Base-by-base conservation (phyloP, 2,329 filamentous ascomycete genomes). In the Xylariales sp. region DNA sequence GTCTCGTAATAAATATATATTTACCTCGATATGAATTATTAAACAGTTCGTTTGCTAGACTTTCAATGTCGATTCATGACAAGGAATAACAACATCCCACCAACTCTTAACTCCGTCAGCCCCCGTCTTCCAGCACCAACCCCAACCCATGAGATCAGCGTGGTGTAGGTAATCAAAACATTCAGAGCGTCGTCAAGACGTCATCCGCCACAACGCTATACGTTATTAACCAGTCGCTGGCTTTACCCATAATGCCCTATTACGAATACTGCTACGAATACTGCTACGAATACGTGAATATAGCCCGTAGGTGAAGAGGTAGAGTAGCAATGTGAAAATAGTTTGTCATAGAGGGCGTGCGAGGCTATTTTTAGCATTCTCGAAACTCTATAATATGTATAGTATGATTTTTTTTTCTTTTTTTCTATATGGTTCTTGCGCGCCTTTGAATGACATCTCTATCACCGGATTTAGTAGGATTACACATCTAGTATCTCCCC, bases 401-500 rank as follows among this genome's bases (percentile, higher is more conserved):
- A 4, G 10, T 14, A 4, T 46, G 23, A 23, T 1, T 14, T 16
- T 32, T 16, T 34, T 62, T 16, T 52, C n/a, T 16, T 32, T 16
- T 34, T 62, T 16, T 52, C n/a, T 23, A 23, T 23, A 6, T 32
- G 34, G 57, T 14, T 34, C 32, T 39, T 5, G 9, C 43, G 10
- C 46, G 28, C 30, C 43, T 36, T 49, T 43, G 39, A 14, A 39
- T 32, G 14, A 16, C 41, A 32, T 30, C 43, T 18, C n/a, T 23
- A 41, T 56, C 23, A 14, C 39, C 39, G 39, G 14, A 41, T 41
- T 12, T 41, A 14, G 39, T 41, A 41, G 23, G 48, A 60, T 60
- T 60, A 60, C 59, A 32, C 41, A 62, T 28, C 49, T 34, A 54
- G 43, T 4, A 49, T 36, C 28, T 23, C n/a, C 46, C 39, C 46